Conservation (phyloP, 2,329 filamentous ascomycete genomes). For the Fusarium stilboides region DNA sequence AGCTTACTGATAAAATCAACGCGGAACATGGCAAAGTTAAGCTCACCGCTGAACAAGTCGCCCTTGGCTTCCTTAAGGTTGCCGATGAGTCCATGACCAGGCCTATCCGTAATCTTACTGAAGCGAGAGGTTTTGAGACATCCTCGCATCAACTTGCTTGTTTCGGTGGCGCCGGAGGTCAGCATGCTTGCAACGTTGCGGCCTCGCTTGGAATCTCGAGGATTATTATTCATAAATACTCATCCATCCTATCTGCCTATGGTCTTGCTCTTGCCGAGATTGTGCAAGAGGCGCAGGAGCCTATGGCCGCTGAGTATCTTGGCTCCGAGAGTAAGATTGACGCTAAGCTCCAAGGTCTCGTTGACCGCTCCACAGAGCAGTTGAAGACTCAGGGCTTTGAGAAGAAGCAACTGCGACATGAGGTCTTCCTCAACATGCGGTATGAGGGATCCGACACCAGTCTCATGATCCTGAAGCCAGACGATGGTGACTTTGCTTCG, state of each 20-base stretch:
- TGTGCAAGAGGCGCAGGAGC: constrained; percentile 88
- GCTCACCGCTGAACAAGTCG: constrained; percentile 81
- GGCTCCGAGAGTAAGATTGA: constrained; percentile 58
- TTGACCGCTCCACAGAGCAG: too few species aligned
- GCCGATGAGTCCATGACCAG: constrained; percentile 85
- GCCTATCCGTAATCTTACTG: constrained; percentile 89
- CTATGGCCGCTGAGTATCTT: too few species aligned
- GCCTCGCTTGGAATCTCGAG: constrained; percentile 86
- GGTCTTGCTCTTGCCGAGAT: constrained; percentile 94
- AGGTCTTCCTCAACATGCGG: too few species aligned
- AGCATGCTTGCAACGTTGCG: constrained; percentile 90
- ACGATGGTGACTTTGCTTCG: too few species aligned
- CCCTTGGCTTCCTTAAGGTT: constrained; percentile 50
- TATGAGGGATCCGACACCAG: too few species aligned
- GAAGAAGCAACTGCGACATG: too few species aligned
- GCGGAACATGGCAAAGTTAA: constrained; percentile 67
- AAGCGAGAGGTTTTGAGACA: constrained; percentile 84
- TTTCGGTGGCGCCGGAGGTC: constrained; percentile 92
- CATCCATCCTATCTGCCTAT: constrained; percentile 89
- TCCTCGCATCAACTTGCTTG: constrained; percentile 91
- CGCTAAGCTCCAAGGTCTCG: too few species aligned
- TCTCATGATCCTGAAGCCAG: too few species aligned
- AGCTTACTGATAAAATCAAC: too few species aligned
- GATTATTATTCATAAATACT: constrained; percentile 88
- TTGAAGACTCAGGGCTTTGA: too few species aligned